Evolutionary conservation across 2,329 filamentous ascomycete species (phyloP), one percentile per base, ranked within the genome.

Genomic region (Fonsecaea pugnacius): DNA sequence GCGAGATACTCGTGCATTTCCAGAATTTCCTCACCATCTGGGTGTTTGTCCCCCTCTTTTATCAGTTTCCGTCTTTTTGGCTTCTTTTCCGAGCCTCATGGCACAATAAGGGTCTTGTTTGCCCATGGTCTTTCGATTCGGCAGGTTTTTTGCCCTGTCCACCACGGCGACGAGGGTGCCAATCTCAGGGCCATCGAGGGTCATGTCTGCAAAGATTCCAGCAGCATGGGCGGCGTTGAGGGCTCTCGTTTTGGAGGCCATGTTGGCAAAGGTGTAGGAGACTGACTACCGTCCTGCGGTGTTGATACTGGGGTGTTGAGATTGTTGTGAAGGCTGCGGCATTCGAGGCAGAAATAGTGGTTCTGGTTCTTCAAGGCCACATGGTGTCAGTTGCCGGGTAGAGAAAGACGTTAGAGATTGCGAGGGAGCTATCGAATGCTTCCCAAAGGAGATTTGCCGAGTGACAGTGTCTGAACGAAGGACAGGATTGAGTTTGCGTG

Each of bases 51-150:
- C 95, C 69, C 95, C 95, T 74, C 95, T 86, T 72, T 94, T 88
- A 78, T 99, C 95, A 4, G 94, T 97, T 46, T 90, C 89, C 2
- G 95, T 99, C 84, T 97, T 97, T 82, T 96, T 96, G 54, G 95
- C 95, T 78, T 98, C 93, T 78, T 99, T 99, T 36, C 94, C 95
- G 52, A 99, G 80, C 60, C 95, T 85, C 35, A 92, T 93, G 40
- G 95, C 95, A 78, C 93, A 97, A 78, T 98, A 99, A 0, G 95
- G 94, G 75, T 98, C 93, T 80, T 99, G 95, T 80, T 99, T 99
- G 62, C 95, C 95, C 83, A 99, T 97, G 5, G 92, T 95, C 82
- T 96, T 96, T 71, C 92, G 83, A 79, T 99, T 99, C 57, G 95
- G 95, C 71, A 99, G 81, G 76, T 99, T 99, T 85, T 96, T 98